Evolutionary conservation across 371 early-diverging fungal species (phyloP).

Genomic region (Saksenaea vasiformis): DNA sequence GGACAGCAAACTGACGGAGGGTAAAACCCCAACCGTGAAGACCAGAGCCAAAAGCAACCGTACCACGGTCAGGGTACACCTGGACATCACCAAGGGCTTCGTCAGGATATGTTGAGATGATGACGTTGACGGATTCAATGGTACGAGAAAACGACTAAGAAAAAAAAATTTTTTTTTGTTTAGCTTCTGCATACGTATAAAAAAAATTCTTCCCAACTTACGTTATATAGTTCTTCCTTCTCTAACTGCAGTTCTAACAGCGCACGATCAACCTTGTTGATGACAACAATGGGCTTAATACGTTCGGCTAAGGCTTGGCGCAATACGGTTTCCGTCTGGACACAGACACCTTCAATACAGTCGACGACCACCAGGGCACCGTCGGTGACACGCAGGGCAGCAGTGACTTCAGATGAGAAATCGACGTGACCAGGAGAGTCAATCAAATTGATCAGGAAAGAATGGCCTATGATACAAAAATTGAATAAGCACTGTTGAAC

Average conservation of each 20-base stretch:
- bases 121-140: constrained; percentile 95
- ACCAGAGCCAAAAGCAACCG: constrained; percentile 99
- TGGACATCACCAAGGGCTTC: constrained; percentile 85
- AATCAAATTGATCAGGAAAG: constrained; percentile 99
- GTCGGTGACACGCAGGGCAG: constrained; percentile 99
- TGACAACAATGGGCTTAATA: constrained; percentile 96
- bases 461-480: constrained; percentile 12
- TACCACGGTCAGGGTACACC: constrained; percentile 93
- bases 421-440: constrained; percentile 99
- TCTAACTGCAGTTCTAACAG: constrained; percentile 94
- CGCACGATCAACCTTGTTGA: constrained; percentile 99
- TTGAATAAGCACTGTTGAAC: background rate
- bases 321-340: constrained; percentile 99
- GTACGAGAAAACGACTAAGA: constrained; percentile 81
- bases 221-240: constrained; percentile 90
- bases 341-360: constrained; percentile 98
- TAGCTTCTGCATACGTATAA: background rate
- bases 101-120: constrained; percentile 91
- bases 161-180: constrained; percentile 6
- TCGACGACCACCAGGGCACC: constrained; percentile 99
- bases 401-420: constrained; percentile 99
- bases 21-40: constrained; percentile 99
- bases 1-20: constrained; percentile 94
- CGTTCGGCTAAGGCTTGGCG: constrained; percentile 98
- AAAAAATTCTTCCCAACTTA: constrained; percentile 28